Base-by-base conservation (phyloP, 2,329 filamentous ascomycete species). In the Bimuria novae-zelandiae region DNA sequence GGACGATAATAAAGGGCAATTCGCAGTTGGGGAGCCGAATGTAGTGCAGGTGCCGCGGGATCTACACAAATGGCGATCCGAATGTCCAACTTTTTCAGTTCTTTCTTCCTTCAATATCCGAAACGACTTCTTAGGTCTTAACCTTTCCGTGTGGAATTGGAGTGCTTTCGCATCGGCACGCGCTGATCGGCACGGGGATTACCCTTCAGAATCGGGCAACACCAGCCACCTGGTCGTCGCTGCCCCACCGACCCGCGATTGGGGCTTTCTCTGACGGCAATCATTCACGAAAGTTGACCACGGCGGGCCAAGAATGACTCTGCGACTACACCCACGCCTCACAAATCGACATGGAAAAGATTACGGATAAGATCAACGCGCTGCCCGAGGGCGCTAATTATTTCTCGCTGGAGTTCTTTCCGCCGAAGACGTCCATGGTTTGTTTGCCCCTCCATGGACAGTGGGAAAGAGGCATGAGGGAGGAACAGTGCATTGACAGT, bases 331-430 rank as follows among this genome's bases (percentile, higher is more conserved):
- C 54, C n/a, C 59, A 52, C 44, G 57, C 57, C 19, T 23, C 49
- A 48, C 46, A 43, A 45, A 5, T 16, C 51, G 55, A 39, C 23
- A 74, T 74, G 71, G 71, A 74, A 67, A 94, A 90, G 77, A 92
- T 97, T 72, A 96, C 91, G 58, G 89, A 95, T 81, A 96, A 96
- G 82, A 93, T 97, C 71, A 89, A 90, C 77, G 90, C 91, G 56
- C 79, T 99, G 78, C 89, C 90, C 74, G 84, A 88, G 60, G 85
- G 90, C 75, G 84, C 85, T 61, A 86, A 84, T 72, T 97, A 94
- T 80, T 96, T 96, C 77, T 97, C 94, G 42, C 88, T 97, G 76
- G 94, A 99, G 79, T 99, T 99, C 85, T 99, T 99, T 79, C 94
- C 94, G 62, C 94, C 94, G 59, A 99, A 97, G 80, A 99, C 94